Evolutionary conservation across 2,329 filamentous ascomycete species (phyloP), one percentile per base, ranked within the genome.

Genomic region (Penicillium sp.): DNA sequence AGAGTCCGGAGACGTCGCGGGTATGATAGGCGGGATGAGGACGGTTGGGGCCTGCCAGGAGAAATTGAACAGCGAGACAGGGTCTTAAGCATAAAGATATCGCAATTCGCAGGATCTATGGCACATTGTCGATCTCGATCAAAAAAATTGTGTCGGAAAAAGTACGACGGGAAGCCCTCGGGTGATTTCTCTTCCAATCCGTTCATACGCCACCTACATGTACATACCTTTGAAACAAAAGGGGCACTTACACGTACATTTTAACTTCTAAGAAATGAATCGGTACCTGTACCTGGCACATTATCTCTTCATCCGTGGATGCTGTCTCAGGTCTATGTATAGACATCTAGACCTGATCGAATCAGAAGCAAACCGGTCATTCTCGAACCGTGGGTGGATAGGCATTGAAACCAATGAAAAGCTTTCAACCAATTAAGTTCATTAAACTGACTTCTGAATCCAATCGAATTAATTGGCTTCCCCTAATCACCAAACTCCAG

Each of bases 321-420:
- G 22, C 22, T 45, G 34, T 46, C 43, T 46, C 35, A 46, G 30
- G 27, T 40, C 35, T 46, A 46, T 33, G 28, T 46, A 41, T 46
- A 46, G 43, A 40, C n/a, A 6, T 25, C 22, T 25, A 25, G 22
- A 25, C 22, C 22, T 25, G 22, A 25, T 7, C 22, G 7, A 25
- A 25, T 25, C 22, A 25, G 22, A 25, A 25, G 3, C 8, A 7
- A 25, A 25, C 2, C 8, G 4, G 22, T 25, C 22, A 25, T 25
- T 25, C 22, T 25, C 22, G 4, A 25, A 25, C 22, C 22, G 22
- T 25, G 22, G 11, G 36, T 31, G 35, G 44, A 25, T 27, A 14
- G 25, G 18, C 14, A 28, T 9, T 30, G 14, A 43, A 19, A 37
- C 28, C 22, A 25, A 25, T 3, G 19, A 25, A 25, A 25, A 25